Base-by-base conservation (phyloP, 2,329 filamentous ascomycete species). In the Cercospora berteroae region DNA sequence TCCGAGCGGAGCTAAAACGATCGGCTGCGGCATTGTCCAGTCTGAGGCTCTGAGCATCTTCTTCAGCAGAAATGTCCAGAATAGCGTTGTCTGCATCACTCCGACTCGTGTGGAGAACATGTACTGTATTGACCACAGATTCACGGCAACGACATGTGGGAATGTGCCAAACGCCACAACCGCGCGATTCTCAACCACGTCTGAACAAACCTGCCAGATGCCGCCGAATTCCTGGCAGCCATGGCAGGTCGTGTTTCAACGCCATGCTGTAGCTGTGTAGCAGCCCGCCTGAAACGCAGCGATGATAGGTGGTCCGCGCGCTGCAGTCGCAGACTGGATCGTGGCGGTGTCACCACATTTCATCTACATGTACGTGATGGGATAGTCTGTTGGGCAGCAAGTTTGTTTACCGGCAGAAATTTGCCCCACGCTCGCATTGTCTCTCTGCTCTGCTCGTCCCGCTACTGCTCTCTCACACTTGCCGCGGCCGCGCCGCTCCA, bases 211-310 rank as follows among this genome's bases (percentile, higher is more conserved):
- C 44, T 50, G 44, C 20, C 44, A 12, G 44, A 50, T 23, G 44
- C 44, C 20, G 44, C 44, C 44, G 44, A 23, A 50, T 50, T 50
- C 18, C 44, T 50, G 44, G 44, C 44, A 50, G 23, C 44, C 29
- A 58, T 39, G 65, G 65, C 65, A 52, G 29, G 55, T 56, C 58
- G 44, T 63, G 65, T 63, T 67, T 67, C 55, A 63, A 57, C 33
- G 50, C 48, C 31, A 56, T 63, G 61, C 33, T 63, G 61, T 62
- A 62, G 59, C 59, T 61, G 59, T 48, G 39, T 36, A 52, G 44
- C 60, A 63, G 48, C 39, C 50, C n/a, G 25, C 23, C 60, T 42
- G 33, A 52, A 50, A 27, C 23, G 36, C 33, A 20, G 20, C 20
- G 58, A 18, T 36, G 29, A 31, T 13, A 39, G 18, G 58, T 20